Evolutionary conservation across 768 basidiomycete genomes (phyloP), one percentile per base, ranked within the genome.

Genomic region (Favolaschia claudopus): DNA sequence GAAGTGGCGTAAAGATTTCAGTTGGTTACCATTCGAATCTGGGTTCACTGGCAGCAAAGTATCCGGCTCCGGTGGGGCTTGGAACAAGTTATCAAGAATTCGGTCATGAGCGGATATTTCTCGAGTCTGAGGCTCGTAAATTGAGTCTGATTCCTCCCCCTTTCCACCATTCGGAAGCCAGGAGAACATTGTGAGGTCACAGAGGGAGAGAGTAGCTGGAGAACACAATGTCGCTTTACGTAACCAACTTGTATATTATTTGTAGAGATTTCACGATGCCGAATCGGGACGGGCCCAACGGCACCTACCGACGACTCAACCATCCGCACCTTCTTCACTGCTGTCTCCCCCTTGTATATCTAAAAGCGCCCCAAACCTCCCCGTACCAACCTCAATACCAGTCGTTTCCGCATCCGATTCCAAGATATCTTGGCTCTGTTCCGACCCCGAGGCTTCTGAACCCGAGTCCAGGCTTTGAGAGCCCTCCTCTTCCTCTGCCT

Each of bases 401-500:
- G 45, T 49, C 1, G 42, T 25, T 20, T 50, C 40, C n/a, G 33
- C 40, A 15, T 58, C 55, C 1, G 55, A 56, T 17, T 56, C 60
- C 3, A 17, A 25, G 34, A 10, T n/a, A 17, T 38, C 49, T 25
- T 46, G 24, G 28, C 39, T 38, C 28, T 36, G 44, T 42, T 32
- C 48, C 6, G 50, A 19, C 44, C 31, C 20, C 4, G 57, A 55
- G 27, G 44, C 39, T 12, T 38, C 42, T 28, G 27, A 22, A 36
- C 49, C 38, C 49, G 37, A 17, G 20, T 22, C 2, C 56, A 28
- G n/a, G n/a, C 28, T 28, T 20, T 48, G 12, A 14, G 0, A 17
- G 10, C 17, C 40, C 15, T 69, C 71, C 3, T 53, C 65, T 19
- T 67, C 65, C 38, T 67, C 72, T 15, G 76, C 77, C 2, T 67